Evolutionary conservation across 2,329 filamentous ascomycete genomes (phyloP).

Genomic region (Fusarium keratoplasticum): DNA sequence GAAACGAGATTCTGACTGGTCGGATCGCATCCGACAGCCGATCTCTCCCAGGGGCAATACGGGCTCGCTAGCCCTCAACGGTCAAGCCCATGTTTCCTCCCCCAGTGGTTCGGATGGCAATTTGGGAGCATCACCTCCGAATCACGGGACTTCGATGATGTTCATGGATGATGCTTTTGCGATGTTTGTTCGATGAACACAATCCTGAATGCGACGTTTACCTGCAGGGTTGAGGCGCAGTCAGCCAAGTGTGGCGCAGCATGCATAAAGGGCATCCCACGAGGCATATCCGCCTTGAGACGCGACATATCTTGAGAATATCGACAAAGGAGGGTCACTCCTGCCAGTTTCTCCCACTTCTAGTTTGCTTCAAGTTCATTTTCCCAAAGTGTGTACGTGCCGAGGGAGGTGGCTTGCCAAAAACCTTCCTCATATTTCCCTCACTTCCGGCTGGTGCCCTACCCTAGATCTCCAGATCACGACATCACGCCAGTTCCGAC

Average conservation of each 20-base stretch:
- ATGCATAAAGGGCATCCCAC: not conserved
- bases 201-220: not conserved
- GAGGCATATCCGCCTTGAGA: no score
- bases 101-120: not conserved
- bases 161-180: not conserved
- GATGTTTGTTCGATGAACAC: not conserved
- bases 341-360: no score
- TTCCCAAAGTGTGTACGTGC: no score
- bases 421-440: not conserved
- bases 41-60: not conserved
- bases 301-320: no score
- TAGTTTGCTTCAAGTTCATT: no score
- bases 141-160: not conserved
- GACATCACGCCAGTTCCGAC: not conserved
- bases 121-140: not conserved
- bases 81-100: not conserved
- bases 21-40: not conserved
- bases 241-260: not conserved
- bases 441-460: not conserved
- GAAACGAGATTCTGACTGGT: not conserved
- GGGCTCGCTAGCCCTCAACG: not conserved
- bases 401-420: no score
- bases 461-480: not conserved
- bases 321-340: no score
- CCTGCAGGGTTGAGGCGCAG: not conserved